Percentiles rank a stretch among this genome's conserved stretches.
Evolutionary conservation across 2,329 filamentous ascomycete genomes (phyloP).

Genomic region (Chaetomium strumarium): DNA sequence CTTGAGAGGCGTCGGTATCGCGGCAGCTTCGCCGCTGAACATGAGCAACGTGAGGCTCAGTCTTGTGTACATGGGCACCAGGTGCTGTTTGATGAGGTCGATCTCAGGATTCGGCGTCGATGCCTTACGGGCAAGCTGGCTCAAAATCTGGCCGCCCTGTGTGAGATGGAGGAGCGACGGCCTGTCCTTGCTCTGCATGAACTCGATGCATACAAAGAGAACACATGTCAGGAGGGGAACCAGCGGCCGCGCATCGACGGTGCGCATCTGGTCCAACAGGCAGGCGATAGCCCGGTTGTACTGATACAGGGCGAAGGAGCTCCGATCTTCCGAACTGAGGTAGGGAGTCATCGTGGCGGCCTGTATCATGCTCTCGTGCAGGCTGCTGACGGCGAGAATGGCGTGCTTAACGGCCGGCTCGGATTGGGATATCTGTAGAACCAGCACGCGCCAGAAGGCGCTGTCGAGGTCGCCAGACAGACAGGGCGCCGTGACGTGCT

Average conservation of each 20-base stretch:
- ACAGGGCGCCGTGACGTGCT: constrained; percentile 34
- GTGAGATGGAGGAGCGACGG: constrained; percentile 41
- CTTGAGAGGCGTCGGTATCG: constrained; percentile 34
- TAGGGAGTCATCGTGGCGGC: constrained; percentile 22
- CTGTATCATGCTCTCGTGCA: constrained; percentile 34
- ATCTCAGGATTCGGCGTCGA: constrained; percentile 28
- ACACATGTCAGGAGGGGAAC: constrained; percentile 41
- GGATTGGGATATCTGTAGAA: constrained; percentile 40
- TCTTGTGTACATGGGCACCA: constrained; percentile 40
- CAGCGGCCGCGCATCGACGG: constrained; percentile 28
- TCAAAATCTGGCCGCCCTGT: constrained; percentile 39
- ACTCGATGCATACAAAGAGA: constrained; percentile 48
- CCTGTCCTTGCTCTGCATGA: constrained; percentile 44
- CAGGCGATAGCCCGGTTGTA: constrained; percentile 45
- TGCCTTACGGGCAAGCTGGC: constrained; percentile 27
- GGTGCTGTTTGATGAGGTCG: constrained; percentile 34
- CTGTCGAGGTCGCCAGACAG: constrained; percentile 39
- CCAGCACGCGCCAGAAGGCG: constrained; percentile 40
- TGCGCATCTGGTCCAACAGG: constrained; percentile 33
- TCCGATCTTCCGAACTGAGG: constrained; percentile 20
- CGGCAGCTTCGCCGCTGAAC: constrained; percentile 34
- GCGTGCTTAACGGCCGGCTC: constrained; percentile 45
- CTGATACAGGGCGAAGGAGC: constrained; percentile 37
- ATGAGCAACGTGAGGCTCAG: constrained; percentile 38
- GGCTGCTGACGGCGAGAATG: constrained; percentile 43